Evolutionary conservation across 176 grass and related monocot species (phyloP).

Genomic region (Oryza nivara): DNA sequence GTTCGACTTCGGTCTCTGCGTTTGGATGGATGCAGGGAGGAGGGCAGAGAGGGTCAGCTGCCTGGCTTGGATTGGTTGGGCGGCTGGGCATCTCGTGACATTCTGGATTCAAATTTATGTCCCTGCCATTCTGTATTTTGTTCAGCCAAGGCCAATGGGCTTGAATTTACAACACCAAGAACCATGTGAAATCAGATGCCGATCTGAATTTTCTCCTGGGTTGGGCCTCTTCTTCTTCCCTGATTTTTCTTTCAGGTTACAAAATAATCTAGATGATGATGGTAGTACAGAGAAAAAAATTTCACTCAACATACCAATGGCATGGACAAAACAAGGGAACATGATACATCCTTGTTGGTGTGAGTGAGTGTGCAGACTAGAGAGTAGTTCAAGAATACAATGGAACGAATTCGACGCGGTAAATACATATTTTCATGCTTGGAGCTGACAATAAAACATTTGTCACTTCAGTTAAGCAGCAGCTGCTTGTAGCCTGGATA

Average conservation of each 20-base stretch:
- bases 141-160: not conserved
- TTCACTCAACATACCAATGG: not conserved
- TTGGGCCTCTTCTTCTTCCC: not conserved
- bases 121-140: not conserved
- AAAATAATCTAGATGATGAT: constrained; percentile 37
- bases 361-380: constrained; percentile 7
- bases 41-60: not conserved
- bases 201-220: constrained; percentile 3
- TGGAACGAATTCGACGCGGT: not conserved
- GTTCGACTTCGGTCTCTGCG: not conserved
- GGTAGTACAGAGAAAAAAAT: constrained; percentile 14
- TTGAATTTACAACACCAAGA: not conserved
- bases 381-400: constrained; percentile 5
- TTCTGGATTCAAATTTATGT: not conserved
- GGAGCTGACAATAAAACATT: constrained; percentile 49
- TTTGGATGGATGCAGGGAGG: not conserved
- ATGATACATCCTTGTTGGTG: constrained; percentile 11
- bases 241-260: constrained; percentile 26
- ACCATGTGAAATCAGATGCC: not conserved
- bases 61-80: constrained; percentile 41
- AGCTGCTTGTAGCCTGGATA: constrained; percentile 23
- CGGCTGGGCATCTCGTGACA: constrained; percentile 28
- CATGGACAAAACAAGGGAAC: constrained; percentile 25
- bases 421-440: constrained; percentile 23
- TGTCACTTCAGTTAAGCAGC: constrained; percentile 32